These are phyloP conservation scores for Adansonia grandidieri DNA, from an alignment of 441 rosid genomes.

Conservation along the genomic window DNA sequence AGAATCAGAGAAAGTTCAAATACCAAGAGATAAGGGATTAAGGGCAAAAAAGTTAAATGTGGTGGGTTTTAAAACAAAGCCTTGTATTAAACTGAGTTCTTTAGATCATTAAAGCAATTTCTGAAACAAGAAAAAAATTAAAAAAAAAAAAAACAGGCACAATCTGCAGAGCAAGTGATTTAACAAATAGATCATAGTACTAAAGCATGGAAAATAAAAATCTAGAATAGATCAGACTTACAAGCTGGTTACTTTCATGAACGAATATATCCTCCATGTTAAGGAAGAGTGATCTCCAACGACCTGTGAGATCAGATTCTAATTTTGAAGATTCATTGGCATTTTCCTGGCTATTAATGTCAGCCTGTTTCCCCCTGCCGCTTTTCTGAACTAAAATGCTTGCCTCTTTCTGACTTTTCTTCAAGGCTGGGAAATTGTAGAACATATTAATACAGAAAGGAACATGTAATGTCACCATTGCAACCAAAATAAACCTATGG, in stretches of 20 bases:
- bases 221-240: conserved; percentile 44
- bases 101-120: neutral
- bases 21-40: neutral
- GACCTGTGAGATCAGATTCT: conserved; percentile 66
- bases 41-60: neutral
- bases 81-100: neutral
- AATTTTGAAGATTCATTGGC: conserved; percentile 47
- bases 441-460: conserved; percentile 9
- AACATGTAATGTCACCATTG: conserved; percentile 7
- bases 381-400: conserved; percentile 58
- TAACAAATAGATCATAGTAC: neutral
- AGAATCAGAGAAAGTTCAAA: neutral
- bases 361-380: conserved; percentile 52
- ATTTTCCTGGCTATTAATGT: conserved; percentile 41
- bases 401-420: conserved; percentile 93
- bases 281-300: conserved; percentile 86
- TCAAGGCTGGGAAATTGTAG: conserved; percentile 53
- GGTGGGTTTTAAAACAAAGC: conserved; percentile 17
- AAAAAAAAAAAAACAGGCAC: neutral
- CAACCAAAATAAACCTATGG: conserved; percentile 2
- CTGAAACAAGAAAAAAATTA: neutral
- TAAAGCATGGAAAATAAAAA: neutral
- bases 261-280: conserved; percentile 75
- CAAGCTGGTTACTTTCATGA: conserved; percentile 76
- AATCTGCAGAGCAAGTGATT: conserved; percentile 18